A percentile compares a stretch with the other conserved stretches of the same genome.
Conservation (phyloP, 805 yeast species). For the Candida patagonica region DNA sequence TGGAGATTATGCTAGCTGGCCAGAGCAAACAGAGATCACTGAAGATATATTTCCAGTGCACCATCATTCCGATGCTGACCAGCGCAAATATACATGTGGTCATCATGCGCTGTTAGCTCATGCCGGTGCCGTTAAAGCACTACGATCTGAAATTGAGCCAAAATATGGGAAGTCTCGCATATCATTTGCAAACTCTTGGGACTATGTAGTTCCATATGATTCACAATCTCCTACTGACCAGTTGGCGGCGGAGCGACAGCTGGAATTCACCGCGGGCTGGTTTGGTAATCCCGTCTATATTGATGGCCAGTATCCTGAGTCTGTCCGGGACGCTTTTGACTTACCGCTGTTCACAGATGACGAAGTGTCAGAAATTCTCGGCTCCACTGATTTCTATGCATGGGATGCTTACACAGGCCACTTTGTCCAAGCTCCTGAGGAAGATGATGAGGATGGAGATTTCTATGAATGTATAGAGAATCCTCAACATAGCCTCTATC, state of each 20-base stretch:
- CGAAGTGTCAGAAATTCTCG: conserved; percentile 22
- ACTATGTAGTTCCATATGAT: conserved; percentile 22
- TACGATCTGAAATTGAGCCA: conserved; percentile 23
- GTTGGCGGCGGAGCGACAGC: conserved; percentile 23
- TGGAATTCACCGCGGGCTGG: conserved; percentile 24
- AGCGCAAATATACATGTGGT: conserved; percentile 13
- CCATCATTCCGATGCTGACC: conserved; percentile 3
- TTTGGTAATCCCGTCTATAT: conserved; percentile 28
- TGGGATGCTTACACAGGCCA: conserved; percentile 27
- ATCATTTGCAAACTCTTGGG: conserved; percentile 25
- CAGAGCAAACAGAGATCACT: conserved; percentile 17
- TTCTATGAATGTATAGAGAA: conserved; percentile 20
- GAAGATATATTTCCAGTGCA: conserved; percentile 21
- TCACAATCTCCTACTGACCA: conserved; percentile 20
- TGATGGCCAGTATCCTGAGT: conserved; percentile 27
- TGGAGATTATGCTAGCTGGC: conserved; percentile 16
- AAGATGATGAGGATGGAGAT: conserved; percentile 17
- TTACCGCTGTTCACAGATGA: conserved; percentile 22
- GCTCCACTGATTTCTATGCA: conserved; percentile 29
- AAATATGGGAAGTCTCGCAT: conserved; percentile 23
- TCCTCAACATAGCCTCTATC: conserved; percentile 21
- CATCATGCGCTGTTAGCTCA: conserved; percentile 22
- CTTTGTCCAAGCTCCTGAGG: conserved; percentile 19
- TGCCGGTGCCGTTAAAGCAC: conserved; percentile 22
- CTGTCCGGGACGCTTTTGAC: conserved; percentile 18